A percentile compares a stretch with the other conserved stretches of the same genome.
Evolutionary conservation across 2,329 filamentous ascomycete species (phyloP).

Genomic region (Exserohilum turcica): DNA sequence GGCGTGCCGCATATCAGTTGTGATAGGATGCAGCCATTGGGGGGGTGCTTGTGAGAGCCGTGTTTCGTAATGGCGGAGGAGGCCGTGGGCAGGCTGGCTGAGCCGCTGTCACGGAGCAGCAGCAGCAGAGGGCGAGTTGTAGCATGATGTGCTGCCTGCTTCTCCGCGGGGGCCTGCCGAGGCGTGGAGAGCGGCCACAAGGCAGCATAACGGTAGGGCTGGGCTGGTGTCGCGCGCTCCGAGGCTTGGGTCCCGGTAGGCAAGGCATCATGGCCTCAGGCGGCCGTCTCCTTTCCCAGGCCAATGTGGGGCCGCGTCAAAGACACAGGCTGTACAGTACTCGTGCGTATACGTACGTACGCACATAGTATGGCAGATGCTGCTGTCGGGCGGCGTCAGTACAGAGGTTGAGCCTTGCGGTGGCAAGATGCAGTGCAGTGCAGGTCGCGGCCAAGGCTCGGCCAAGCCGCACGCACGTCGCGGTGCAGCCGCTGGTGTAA

Average conservation of each 20-base stretch:
- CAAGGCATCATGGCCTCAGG: neutral
- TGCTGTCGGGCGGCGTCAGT: slow-evolving; percentile 3
- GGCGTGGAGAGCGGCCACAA: neutral
- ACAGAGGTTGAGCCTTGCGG: slow-evolving; percentile 3
- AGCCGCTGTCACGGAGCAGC: neutral
- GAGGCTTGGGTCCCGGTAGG: neutral
- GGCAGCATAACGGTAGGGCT: neutral
- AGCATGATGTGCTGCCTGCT: neutral
- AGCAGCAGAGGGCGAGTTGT: neutral
- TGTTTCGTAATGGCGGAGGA: neutral
- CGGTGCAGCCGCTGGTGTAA: neutral
- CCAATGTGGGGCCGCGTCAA: neutral
- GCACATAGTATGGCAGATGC: neutral
- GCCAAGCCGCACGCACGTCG: slow-evolving; percentile 1
- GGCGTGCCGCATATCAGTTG: slow-evolving; percentile 17
- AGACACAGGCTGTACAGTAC: slow-evolving; percentile 6
- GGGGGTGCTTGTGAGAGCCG: neutral
- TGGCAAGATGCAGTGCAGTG: neutral
- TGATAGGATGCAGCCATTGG: neutral
- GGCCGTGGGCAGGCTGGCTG: neutral
- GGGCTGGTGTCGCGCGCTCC: neutral
- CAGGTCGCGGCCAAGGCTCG: slow-evolving; percentile 5
- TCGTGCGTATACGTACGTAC: too few species aligned
- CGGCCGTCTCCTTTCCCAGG: slow-evolving; percentile 1
- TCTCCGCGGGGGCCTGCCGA: neutral